Conservation (phyloP, 768 basidiomycete species). For the Trametes coccinea region DNA sequence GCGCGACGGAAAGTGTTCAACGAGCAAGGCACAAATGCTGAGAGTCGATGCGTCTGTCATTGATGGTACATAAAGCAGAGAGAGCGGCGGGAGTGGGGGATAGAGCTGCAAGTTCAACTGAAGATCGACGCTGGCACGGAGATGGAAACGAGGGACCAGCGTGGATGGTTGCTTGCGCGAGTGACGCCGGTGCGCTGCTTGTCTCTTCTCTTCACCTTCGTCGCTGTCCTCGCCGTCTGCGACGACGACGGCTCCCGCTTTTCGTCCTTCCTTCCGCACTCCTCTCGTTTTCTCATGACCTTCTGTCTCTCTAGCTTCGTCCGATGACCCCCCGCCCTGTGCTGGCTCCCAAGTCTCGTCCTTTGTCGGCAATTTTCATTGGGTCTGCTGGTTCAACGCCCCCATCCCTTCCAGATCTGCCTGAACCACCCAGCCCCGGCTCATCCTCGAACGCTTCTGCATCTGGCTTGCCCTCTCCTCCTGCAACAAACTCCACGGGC, state of each 20-base stretch:
- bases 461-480: slow-evolving; percentile 80
- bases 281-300: slow-evolving; percentile 22
- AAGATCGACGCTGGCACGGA: slow-evolving; percentile 9
- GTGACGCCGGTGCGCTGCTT: slow-evolving; percentile 23
- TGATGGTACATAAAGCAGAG: not conserved
- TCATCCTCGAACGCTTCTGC: slow-evolving; percentile 53
- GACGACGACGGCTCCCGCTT: slow-evolving; percentile 24
- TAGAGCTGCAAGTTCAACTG: not conserved
- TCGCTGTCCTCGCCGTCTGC: slow-evolving; percentile 26
- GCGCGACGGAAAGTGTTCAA: not conserved
- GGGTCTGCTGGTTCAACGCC: slow-evolving; percentile 46
- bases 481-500: slow-evolving; percentile 83
- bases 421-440: slow-evolving; percentile 65
- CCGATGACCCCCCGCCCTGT: slow-evolving; percentile 54
- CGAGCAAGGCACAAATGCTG: slow-evolving; percentile 1
- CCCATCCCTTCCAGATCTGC: slow-evolving; percentile 62
- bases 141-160: slow-evolving; percentile 27
- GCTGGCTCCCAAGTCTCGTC: slow-evolving; percentile 47
- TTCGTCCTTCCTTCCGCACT: slow-evolving; percentile 21
- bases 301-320: slow-evolving; percentile 19
- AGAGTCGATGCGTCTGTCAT: not conserved
- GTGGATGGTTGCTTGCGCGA: slow-evolving; percentile 8
- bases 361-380: slow-evolving; percentile 63
- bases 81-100: not conserved
- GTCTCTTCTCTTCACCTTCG: slow-evolving; percentile 22